Conservation (phyloP, 139 green algal genomes). For the Closterium sp. region DNA sequence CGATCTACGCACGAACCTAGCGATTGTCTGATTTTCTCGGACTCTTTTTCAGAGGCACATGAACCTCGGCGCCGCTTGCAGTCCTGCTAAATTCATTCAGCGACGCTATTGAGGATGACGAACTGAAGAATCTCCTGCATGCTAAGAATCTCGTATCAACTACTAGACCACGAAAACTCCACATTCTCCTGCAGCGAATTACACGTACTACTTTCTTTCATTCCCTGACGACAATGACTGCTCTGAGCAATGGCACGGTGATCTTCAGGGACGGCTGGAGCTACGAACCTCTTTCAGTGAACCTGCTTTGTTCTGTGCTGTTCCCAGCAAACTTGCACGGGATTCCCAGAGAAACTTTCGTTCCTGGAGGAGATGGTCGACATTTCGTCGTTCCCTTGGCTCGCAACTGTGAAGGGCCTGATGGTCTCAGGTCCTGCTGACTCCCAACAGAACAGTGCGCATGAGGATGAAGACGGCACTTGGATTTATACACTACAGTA, state of each 20-base stretch:
- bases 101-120: neutral
- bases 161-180: too few relatives aligned
- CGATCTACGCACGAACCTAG: too few relatives aligned
- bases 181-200: neutral
- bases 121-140: too few relatives aligned
- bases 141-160: too few relatives aligned
- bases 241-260: neutral
- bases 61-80: too few relatives aligned
- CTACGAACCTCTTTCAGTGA: too few relatives aligned
- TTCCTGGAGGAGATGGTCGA: neutral
- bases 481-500: neutral
- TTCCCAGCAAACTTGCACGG: too few relatives aligned
- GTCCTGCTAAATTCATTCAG: neutral
- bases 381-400: too few relatives aligned
- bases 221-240: neutral
- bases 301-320: too few relatives aligned
- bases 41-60: neutral
- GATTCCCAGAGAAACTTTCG: neutral
- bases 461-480: neutral
- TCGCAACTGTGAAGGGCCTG: too few relatives aligned
- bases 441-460: neutral
- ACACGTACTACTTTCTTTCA: neutral
- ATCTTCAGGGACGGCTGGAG: neutral
- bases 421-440: too few relatives aligned
- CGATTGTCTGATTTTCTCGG: neutral